A percentile compares a stretch with the other conserved stretches of the same genome.
These are phyloP conservation scores for Euphrasia arctica DNA, from an alignment of 305 asterid genomes.

Conservation along the genomic window DNA sequence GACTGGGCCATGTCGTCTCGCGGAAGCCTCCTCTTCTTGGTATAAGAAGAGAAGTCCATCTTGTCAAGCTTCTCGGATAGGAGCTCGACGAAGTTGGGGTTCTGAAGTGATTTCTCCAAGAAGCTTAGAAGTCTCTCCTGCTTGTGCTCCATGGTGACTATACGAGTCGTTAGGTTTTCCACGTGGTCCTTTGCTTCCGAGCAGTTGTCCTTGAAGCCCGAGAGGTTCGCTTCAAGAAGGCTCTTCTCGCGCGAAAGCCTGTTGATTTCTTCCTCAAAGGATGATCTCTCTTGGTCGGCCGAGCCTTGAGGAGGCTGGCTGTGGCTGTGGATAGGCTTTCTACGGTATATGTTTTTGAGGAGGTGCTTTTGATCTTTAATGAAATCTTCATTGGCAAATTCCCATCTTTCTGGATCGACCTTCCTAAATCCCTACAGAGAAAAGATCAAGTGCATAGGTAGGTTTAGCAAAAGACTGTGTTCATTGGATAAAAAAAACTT, in stretches of 20 bases:
- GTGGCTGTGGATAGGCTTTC: slow-evolving; percentile 98
- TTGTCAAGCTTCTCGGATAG: slow-evolving; percentile 76
- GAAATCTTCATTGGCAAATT: slow-evolving; percentile 88
- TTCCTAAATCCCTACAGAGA: slow-evolving; percentile 76
- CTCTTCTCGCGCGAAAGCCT: slow-evolving; percentile 70
- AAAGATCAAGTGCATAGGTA: neutral
- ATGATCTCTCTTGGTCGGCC: slow-evolving; percentile 75
- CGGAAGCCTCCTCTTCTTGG: slow-evolving; percentile 86
- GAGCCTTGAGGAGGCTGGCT: slow-evolving; percentile 86
- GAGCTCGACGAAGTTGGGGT: slow-evolving; percentile 62
- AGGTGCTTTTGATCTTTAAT: slow-evolving; percentile 85
- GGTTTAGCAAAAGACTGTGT: slow-evolving; percentile 12
- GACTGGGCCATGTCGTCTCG: slow-evolving; percentile 42
- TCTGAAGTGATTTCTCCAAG: slow-evolving; percentile 58
- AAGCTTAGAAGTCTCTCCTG: slow-evolving; percentile 60
- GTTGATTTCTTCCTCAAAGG: slow-evolving; percentile 86
- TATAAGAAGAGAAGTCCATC: slow-evolving; percentile 79
- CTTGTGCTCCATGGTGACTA: slow-evolving; percentile 63
- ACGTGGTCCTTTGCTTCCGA: slow-evolving; percentile 60
- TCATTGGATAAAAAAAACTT: neutral
- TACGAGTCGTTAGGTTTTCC: slow-evolving; percentile 54
- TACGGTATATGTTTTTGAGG: slow-evolving; percentile 82
- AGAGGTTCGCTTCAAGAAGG: slow-evolving; percentile 52
- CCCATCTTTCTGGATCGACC: slow-evolving; percentile 97
- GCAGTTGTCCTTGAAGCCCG: slow-evolving; percentile 52